Percentiles rank a stretch among this genome's conserved stretches.
phyloP scores from a whole-genome alignment of 345 rosid genomes.

The Noccaea caerulescens region DNA sequence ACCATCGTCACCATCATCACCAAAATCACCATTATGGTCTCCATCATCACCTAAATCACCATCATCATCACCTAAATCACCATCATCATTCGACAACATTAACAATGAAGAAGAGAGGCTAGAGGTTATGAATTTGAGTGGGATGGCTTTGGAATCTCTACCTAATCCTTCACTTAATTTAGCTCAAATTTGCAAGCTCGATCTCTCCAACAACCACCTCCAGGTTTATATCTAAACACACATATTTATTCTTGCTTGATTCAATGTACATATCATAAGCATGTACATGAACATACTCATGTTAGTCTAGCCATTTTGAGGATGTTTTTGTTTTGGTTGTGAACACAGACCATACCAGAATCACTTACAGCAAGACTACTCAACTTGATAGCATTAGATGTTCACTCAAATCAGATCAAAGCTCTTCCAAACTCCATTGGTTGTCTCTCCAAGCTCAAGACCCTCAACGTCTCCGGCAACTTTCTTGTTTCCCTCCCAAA shows the following conservation, averaged over 20 bases:
- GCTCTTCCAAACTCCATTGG: conserved; percentile 83
- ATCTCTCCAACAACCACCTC: conserved; percentile 85
- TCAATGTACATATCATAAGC: conserved; percentile 7
- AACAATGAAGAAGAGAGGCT: conserved; percentile 50
- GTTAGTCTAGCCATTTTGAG: neutral
- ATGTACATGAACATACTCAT: neutral
- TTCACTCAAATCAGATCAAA: conserved; percentile 79
- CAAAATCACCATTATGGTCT: neutral
- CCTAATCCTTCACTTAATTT: conserved; percentile 69
- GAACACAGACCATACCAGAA: conserved; percentile 76
- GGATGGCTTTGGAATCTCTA: conserved; percentile 61
- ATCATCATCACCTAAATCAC: conserved; percentile 37
- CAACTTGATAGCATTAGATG: conserved; percentile 74
- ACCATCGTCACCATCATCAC: conserved; percentile 10
- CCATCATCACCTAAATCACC: conserved; percentile 24
- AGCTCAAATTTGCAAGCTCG: conserved; percentile 64
- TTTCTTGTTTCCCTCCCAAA: conserved; percentile 65
- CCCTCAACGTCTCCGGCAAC: conserved; percentile 79
- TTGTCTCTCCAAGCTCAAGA: conserved; percentile 80
- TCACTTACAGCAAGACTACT: conserved; percentile 80
- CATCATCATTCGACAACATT: conserved; percentile 32
- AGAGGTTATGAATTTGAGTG: conserved; percentile 71
- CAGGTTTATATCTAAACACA: conserved; percentile 49
- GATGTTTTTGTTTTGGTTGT: neutral
- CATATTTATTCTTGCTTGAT: conserved; percentile 8